Evolutionary conservation across 108 stramenopile genomes (phyloP).

Genomic region (Asterionellopsis glacialis): DNA sequence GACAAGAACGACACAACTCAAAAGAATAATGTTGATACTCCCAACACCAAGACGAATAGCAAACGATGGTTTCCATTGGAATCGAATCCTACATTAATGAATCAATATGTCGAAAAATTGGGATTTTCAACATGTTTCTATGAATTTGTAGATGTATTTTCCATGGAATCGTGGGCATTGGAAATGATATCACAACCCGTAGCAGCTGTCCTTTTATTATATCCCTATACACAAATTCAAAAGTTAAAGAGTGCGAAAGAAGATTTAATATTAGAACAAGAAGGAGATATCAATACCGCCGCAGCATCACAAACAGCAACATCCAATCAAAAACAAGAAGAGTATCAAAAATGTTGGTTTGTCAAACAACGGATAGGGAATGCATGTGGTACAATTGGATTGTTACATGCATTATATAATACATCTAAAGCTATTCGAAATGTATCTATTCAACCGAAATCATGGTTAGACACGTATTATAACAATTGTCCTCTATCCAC

Average conservation of each 20-base stretch:
- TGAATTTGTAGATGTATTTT: constrained; percentile 70
- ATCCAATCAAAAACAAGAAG: constrained; percentile 10
- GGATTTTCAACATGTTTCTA: constrained; percentile 66
- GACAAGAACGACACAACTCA: too few species aligned
- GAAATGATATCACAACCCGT: constrained; percentile 76
- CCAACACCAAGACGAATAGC: too few species aligned
- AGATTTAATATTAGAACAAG: constrained; percentile 3
- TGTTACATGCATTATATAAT: constrained; percentile 68
- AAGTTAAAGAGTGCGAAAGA: neutral
- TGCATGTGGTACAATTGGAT: constrained; percentile 81
- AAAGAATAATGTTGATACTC: too few species aligned
- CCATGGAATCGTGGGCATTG: constrained; percentile 74
- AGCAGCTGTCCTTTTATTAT: constrained; percentile 58
- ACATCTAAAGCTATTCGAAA: constrained; percentile 22
- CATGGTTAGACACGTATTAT: constrained; percentile 51
- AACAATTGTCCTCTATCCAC: constrained; percentile 33
- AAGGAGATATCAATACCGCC: too few species aligned
- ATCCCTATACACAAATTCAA: constrained; percentile 52
- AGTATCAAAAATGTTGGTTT: constrained; percentile 40
- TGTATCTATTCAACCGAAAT: constrained; percentile 27
- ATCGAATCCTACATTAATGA: constrained; percentile 82
- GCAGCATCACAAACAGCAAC: too few species aligned
- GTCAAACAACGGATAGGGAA: constrained; percentile 75
- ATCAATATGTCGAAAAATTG: constrained; percentile 67
- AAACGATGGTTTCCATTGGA: constrained; percentile 64